A percentile compares a stretch with the other conserved stretches of the same genome.
These are phyloP conservation scores for Nakazawaea holstii DNA, from an alignment of 805 yeast genomes.

Conservation along the genomic window DNA sequence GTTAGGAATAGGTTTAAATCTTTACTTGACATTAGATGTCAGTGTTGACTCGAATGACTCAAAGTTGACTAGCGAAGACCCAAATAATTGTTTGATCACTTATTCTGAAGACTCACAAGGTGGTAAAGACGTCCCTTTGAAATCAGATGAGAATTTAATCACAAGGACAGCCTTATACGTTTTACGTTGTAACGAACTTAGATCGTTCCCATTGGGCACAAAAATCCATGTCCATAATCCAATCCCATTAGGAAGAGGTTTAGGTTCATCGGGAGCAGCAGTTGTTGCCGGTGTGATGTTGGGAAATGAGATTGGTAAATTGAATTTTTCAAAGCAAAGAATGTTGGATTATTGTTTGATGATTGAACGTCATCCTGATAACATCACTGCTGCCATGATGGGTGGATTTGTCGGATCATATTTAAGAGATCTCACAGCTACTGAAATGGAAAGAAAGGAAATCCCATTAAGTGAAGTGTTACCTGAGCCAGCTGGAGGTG, in stretches of 20 bases:
- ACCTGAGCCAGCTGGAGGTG: conserved; percentile 71
- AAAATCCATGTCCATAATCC: conserved; percentile 78
- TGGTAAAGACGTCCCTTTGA: conserved; percentile 70
- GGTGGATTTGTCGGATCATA: conserved; percentile 98
- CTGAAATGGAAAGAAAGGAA: conserved; percentile 69
- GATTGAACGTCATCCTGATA: conserved; percentile 98
- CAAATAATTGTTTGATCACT: conserved; percentile 61
- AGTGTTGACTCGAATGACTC: conserved; percentile 47
- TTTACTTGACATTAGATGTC: conserved; percentile 68
- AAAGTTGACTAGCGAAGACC: conserved; percentile 45
- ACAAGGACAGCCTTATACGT: conserved; percentile 93
- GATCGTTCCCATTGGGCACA: conserved; percentile 81
- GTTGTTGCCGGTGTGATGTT: conserved; percentile 94
- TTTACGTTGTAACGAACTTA: conserved; percentile 72
- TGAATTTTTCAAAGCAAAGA: conserved; percentile 70
- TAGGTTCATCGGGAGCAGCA: conserved; percentile 98
- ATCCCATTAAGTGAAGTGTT: conserved; percentile 83
- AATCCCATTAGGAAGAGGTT: conserved; percentile 93
- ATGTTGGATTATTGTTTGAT: conserved; percentile 91
- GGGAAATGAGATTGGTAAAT: conserved; percentile 77
- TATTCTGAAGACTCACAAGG: conserved; percentile 75
- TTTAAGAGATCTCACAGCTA: conserved; percentile 69
- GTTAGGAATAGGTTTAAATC: conserved; percentile 80
- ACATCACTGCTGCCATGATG: conserved; percentile 97
- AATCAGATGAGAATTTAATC: conserved; percentile 75